Evolutionary conservation across 495 filamentous ascomycete genomes (phyloP).

Genomic region (Aspergillus hancockii): DNA sequence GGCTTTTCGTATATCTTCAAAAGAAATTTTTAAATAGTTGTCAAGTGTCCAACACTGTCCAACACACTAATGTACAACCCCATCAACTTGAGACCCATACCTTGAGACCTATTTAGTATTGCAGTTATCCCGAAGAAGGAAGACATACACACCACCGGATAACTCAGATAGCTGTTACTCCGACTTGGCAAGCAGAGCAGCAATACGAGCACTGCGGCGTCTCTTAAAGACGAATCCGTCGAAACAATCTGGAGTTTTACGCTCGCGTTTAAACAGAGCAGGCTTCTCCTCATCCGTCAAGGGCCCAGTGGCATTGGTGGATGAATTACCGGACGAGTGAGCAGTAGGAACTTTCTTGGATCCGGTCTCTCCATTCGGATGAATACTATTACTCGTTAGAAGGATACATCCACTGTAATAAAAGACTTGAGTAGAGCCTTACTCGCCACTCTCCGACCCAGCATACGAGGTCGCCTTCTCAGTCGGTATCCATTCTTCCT

Average conservation of each 20-base stretch:
- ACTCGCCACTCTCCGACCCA: neutral
- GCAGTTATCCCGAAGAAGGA: neutral
- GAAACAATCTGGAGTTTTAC: neutral
- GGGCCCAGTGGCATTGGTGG: neutral
- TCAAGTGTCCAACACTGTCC: neutral
- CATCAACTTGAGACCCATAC: neutral
- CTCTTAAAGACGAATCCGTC: slow-evolving; percentile 3
- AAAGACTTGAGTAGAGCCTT: neutral
- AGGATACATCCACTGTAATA: neutral
- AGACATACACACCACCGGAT: neutral
- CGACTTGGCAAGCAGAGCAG: neutral
- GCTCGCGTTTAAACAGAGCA: neutral
- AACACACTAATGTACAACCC: neutral
- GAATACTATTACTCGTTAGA: neutral
- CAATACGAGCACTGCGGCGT: slow-evolving; percentile 13
- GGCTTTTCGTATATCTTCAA: neutral
- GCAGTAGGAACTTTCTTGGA: neutral
- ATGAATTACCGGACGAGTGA: neutral
- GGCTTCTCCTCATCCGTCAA: neutral
- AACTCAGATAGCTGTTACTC: neutral
- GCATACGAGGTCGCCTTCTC: slow-evolving; percentile 1
- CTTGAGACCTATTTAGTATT: neutral
- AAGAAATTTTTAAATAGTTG: neutral
- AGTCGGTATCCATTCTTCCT: neutral
- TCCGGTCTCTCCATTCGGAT: neutral